Percentiles rank a stretch among this genome's conserved stretches.
Conservation (phyloP, 2,329 filamentous ascomycete genomes). For the Myriosclerotinia duriaeana region DNA sequence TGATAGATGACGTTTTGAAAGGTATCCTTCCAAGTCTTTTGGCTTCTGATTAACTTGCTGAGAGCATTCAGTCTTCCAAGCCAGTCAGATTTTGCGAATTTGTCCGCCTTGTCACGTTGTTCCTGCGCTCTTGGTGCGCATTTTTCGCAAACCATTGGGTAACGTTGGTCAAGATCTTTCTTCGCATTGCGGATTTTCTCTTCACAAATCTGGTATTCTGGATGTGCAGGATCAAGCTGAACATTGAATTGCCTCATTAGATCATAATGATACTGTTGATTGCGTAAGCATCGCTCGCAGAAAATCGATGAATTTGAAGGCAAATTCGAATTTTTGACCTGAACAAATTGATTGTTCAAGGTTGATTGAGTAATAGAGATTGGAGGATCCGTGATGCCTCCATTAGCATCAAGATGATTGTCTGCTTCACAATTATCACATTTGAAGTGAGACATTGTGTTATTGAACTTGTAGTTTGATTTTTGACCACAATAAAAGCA, state of each 20-base stretch:
- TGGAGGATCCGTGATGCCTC: conserved; percentile 86
- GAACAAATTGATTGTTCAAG: conserved; percentile 49
- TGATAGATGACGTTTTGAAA: conserved; percentile 18
- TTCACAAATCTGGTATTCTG: conserved; percentile 66
- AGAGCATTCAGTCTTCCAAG: conserved; percentile 53
- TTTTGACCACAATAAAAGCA: conserved; percentile 85
- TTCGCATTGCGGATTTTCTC: conserved; percentile 66
- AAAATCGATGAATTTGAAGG: conserved; percentile 45
- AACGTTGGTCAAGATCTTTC: conserved; percentile 71
- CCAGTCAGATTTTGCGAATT: conserved; percentile 58
- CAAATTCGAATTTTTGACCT: conserved; percentile 41
- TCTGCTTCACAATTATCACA: conserved; percentile 79
- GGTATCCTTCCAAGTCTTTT: conserved; percentile 21
- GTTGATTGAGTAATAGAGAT: conserved; percentile 55
- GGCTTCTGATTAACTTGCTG: conserved; percentile 14
- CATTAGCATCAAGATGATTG: conserved; percentile 88
- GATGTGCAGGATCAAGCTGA: conserved; percentile 61
- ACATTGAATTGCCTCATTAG: conserved; percentile 79
- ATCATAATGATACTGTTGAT: conserved; percentile 78
- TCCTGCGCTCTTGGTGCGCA: conserved; percentile 75
- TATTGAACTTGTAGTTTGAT: conserved; percentile 59
- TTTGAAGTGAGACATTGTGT: conserved; percentile 62
- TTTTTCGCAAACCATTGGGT: conserved; percentile 81
- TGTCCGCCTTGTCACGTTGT: conserved; percentile 68
- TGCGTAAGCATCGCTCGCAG: conserved; percentile 80